A percentile compares a stretch with the other conserved stretches of the same genome.
phyloP scores from a whole-genome alignment of 2,329 filamentous ascomycete genomes.

The Colletotrichum lentis region DNA sequence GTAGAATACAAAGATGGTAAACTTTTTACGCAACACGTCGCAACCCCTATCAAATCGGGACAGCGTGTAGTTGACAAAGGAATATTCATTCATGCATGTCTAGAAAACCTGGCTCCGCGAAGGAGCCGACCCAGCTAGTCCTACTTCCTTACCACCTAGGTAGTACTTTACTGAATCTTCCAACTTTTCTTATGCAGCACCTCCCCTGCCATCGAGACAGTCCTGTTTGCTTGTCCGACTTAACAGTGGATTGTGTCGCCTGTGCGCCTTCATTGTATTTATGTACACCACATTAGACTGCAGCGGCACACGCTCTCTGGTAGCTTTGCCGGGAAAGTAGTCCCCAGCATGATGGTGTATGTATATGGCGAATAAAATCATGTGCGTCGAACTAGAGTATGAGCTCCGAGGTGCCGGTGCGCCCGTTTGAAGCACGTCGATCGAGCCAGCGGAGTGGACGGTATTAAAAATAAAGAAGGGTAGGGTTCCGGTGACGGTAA shows the following conservation, averaged over 20 bases:
- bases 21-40: background rate
- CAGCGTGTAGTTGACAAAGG: conserved; percentile 27
- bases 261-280: conserved; percentile 11
- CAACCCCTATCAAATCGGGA: background rate
- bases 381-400: conserved; percentile 36
- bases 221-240: background rate
- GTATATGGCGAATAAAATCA: conserved; percentile 32
- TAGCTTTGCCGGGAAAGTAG: background rate
- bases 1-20: no score
- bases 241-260: background rate
- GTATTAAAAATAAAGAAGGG: conserved; percentile 22
- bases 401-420: conserved; percentile 5
- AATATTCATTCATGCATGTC: conserved; percentile 31
- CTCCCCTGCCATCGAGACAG: conserved; percentile 19
- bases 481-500: conserved; percentile 1
- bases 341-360: conserved; percentile 12
- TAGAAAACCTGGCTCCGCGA: conserved; percentile 13
- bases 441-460: conserved; percentile 1
- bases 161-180: conserved; percentile 5
- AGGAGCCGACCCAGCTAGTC: background rate
- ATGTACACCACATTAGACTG: conserved; percentile 30
- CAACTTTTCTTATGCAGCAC: conserved; percentile 19
- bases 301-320: conserved; percentile 6
- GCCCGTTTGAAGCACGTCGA: background rate
- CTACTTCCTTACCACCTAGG: background rate